Conservation (phyloP, 2,329 filamentous ascomycete species). For the Fusarium irregulare region DNA sequence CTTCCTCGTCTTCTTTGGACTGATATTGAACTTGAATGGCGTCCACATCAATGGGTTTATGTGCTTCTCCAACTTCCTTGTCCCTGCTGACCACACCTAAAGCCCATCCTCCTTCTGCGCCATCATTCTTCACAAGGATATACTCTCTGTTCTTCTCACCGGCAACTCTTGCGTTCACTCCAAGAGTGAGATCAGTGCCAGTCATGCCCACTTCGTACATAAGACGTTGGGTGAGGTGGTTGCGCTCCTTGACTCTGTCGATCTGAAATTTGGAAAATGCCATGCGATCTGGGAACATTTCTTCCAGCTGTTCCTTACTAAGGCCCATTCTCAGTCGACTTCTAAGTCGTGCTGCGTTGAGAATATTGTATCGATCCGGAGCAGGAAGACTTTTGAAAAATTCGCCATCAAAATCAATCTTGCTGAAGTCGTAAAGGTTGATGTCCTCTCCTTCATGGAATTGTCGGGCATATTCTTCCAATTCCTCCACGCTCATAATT, state of each 20-base stretch:
- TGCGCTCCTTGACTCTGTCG: constrained; percentile 90
- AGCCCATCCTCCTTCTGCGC: constrained; percentile 95
- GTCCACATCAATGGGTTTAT: constrained; percentile 95
- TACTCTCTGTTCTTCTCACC: constrained; percentile 94
- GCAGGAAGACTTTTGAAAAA: constrained; percentile 94
- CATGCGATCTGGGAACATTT: constrained; percentile 98
- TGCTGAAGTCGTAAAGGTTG: constrained; percentile 93
- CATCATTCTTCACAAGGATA: constrained; percentile 94
- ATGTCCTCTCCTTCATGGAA: constrained; percentile 95
- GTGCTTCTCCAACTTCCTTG: constrained; percentile 80
- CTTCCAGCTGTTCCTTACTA: constrained; percentile 94
- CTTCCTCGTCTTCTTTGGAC: constrained; percentile 69
- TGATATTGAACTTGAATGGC: constrained; percentile 68
- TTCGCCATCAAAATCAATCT: constrained; percentile 96
- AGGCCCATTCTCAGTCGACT: constrained; percentile 94
- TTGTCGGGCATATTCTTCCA: constrained; percentile 92
- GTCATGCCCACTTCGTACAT: constrained; percentile 96
- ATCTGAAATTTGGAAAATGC: constrained; percentile 97
- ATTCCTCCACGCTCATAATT: constrained; percentile 94
- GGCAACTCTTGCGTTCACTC: constrained; percentile 74
- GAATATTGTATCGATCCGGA: constrained; percentile 93
- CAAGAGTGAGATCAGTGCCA: constrained; percentile 76
- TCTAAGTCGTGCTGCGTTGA: constrained; percentile 90
- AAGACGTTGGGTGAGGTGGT: constrained; percentile 91
- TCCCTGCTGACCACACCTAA: constrained; percentile 91